Base-by-base conservation (phyloP, 129 eudicot species). In the Flaveria trinervia region DNA sequence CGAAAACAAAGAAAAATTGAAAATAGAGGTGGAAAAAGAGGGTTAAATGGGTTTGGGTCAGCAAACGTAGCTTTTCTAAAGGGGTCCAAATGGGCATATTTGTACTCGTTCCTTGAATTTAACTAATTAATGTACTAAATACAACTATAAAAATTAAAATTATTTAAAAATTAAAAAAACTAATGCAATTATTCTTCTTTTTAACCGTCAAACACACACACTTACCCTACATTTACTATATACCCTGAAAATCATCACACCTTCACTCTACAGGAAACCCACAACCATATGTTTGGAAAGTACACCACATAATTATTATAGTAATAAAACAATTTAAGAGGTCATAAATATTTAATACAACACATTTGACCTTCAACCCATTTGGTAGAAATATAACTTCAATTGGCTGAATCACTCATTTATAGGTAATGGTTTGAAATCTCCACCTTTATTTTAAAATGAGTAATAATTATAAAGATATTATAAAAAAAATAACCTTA, bases 401-500 rank as follows among this genome's bases (percentile, higher is more conserved):
- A 68, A 45, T 45, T 45, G 12, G 12, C 49, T 45, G 49, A 44
- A 18, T 17, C 3, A 68, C 56, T 56, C 28, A 11, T 43, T 68
- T 44, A 5, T 45, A 68, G 14, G 36, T 44, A 68, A 68, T 68
- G 73, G 5, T 28, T 25, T 49, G 6, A 15, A 28, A 72, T 72
- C 5, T 22, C 20, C 39, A 56, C 68, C 49, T 43, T 54, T 13
- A 23, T 23, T 62, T 13, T 59, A 10, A 7, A 28, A 55, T 6
- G 66, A 26, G 81, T 71, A 65, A 65, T 20, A 65, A 64, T 0
- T 11, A 51, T 59, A 25, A 20, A 15, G 25, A 26, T 44, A 15
- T 1, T 23, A 43, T 14, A 65, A 23, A 59, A 59, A 73, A 49
- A 60, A 72, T 71, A 68, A 89, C 98, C 98, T 93, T 65, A 93